Evolutionary conservation across 2,329 filamentous ascomycete species (phyloP).

Genomic region (Clonostachys rosea): DNA sequence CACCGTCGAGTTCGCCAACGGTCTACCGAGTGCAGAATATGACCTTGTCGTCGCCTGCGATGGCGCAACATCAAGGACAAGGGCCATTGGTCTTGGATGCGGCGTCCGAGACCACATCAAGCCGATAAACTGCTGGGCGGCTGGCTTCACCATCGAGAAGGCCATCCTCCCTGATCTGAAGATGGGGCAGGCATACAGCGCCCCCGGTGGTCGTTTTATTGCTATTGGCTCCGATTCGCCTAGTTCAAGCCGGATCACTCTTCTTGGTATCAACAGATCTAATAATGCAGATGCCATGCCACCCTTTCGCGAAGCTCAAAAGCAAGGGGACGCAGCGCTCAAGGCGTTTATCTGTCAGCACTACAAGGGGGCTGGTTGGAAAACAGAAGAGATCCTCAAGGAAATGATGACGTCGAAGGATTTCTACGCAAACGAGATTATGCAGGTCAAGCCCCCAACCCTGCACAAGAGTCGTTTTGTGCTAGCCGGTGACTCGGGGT

Average conservation of each 20-base stretch:
- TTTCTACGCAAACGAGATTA: slow-evolving; percentile 39
- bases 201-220: slow-evolving; percentile 28
- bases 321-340: slow-evolving; percentile 8
- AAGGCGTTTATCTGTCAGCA: slow-evolving; percentile 31
- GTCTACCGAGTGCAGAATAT: slow-evolving; percentile 24
- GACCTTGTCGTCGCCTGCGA: slow-evolving; percentile 45
- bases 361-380: slow-evolving; percentile 40
- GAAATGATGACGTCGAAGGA: slow-evolving; percentile 27
- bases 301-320: slow-evolving; percentile 25
- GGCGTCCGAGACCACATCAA: slow-evolving; percentile 28
- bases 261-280: slow-evolving; percentile 27
- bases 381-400: slow-evolving; percentile 22
- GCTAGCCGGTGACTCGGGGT: slow-evolving; percentile 45
- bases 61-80: slow-evolving; percentile 38
- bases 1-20: slow-evolving; percentile 32
- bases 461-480: slow-evolving; percentile 35
- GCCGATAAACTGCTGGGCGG: slow-evolving; percentile 28
- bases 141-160: slow-evolving; percentile 31
- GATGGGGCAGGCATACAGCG: slow-evolving; percentile 26
- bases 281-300: slow-evolving; percentile 14
- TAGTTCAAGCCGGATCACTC: slow-evolving; percentile 19
- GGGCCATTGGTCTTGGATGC: slow-evolving; percentile 34
- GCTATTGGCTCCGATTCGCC: slow-evolving; percentile 22
- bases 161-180: slow-evolving; percentile 29
- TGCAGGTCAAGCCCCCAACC: slow-evolving; percentile 32